Conservation (phyloP, 495 filamentous ascomycete species). For the Talaromyces wortmannii region DNA sequence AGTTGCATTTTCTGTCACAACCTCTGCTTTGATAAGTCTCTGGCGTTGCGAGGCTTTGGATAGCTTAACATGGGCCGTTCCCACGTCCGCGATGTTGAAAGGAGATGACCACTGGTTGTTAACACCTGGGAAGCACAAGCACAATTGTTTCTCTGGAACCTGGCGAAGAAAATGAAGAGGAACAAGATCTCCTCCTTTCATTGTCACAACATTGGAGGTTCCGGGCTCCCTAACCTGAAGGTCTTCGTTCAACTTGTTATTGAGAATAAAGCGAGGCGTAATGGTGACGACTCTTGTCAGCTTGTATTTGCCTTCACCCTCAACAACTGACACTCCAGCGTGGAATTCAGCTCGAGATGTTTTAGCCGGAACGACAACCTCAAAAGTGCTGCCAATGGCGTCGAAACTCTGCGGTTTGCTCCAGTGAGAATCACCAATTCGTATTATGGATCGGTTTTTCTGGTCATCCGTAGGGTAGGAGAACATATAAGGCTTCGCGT, state of each 20-base stretch:
- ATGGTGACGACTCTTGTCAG: constrained; percentile 90
- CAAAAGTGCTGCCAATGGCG: constrained; percentile 88
- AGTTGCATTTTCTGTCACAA: constrained; percentile 85
- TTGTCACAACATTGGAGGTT: constrained; percentile 70
- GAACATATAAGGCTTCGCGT: constrained; percentile 90
- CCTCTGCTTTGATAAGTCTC: constrained; percentile 77
- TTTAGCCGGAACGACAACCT: constrained; percentile 71
- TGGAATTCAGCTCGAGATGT: constrained; percentile 75
- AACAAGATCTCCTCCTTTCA: constrained; percentile 68
- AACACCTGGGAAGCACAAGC: constrained; percentile 85
- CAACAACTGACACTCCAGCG: constrained; percentile 76
- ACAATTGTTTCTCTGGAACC: constrained; percentile 75
- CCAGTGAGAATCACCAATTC: constrained; percentile 84
- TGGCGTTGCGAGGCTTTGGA: constrained; percentile 86
- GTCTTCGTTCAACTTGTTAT: constrained; percentile 85
- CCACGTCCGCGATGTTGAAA: constrained; percentile 92
- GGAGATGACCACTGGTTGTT: constrained; percentile 98
- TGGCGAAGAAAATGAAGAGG: constrained; percentile 84
- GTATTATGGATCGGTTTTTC: constrained; percentile 80
- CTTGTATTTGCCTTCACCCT: constrained; percentile 96
- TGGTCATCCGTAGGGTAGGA: constrained; percentile 81
- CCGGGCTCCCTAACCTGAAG: constrained; percentile 83
- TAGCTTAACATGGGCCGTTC: constrained; percentile 86
- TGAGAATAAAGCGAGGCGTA: constrained; percentile 88
- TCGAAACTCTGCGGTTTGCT: constrained; percentile 97